These are phyloP conservation scores for Anthracocystis setariae DNA, from an alignment of 1,284 basidiomycete species.

Conservation along the genomic window DNA sequence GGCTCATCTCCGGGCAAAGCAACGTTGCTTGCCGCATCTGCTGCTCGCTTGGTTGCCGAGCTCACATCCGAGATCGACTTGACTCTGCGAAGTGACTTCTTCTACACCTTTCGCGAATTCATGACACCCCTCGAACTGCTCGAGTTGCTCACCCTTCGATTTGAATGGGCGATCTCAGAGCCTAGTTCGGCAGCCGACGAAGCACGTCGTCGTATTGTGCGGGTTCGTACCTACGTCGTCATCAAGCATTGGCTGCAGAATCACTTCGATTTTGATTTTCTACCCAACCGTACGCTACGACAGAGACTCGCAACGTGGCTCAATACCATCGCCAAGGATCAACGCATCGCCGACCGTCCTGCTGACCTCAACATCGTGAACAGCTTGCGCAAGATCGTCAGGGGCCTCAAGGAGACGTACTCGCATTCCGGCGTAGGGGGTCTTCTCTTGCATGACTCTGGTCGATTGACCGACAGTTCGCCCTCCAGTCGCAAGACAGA, in stretches of 20 bases:
- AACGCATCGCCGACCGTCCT: constrained; percentile 24
- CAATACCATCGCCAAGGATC: constrained; percentile 47
- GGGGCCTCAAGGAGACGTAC: constrained; percentile 55
- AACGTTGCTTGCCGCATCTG: constrained; percentile 52
- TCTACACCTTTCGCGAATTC: constrained; percentile 60
- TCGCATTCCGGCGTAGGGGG: constrained; percentile 49
- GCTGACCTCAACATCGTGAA: constrained; percentile 53
- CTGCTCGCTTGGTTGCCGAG: constrained; percentile 57
- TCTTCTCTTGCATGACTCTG: constrained; percentile 43
- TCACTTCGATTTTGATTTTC: constrained; percentile 61
- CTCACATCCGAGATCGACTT: constrained; percentile 61
- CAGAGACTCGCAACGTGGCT: constrained; percentile 55
- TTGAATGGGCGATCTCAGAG: constrained; percentile 57
- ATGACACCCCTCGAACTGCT: constrained; percentile 51
- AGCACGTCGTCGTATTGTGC: constrained; percentile 56
- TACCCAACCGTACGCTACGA: constrained; percentile 52
- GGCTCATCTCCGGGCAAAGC: constrained; percentile 11
- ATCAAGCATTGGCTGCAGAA: constrained; percentile 61
- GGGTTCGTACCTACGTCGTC: constrained; percentile 60
- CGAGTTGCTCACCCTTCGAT: constrained; percentile 54
- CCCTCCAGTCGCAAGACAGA: constrained; percentile 20
- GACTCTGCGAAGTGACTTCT: constrained; percentile 57
- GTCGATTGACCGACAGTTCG: constrained; percentile 23
- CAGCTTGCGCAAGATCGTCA: constrained; percentile 54
- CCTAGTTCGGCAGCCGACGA: constrained; percentile 47